phyloP scores from a whole-genome alignment of 2,329 filamentous ascomycete genomes.

The Elsinoe perseae region DNA sequence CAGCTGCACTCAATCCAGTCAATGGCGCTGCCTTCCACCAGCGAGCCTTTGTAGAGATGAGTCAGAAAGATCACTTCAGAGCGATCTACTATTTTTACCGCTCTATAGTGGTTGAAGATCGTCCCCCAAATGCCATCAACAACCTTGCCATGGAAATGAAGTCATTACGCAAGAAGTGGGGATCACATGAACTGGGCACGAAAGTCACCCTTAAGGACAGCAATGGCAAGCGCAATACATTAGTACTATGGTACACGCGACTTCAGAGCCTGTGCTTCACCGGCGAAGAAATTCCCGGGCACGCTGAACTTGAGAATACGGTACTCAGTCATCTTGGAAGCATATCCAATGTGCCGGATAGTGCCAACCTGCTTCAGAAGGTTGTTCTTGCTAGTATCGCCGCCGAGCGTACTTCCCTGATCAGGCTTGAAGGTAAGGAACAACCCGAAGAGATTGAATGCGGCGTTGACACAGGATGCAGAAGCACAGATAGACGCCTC shows the following conservation, averaged over 20 bases:
- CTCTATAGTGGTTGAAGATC: conserved; percentile 64
- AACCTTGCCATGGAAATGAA: conserved; percentile 78
- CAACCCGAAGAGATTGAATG: too few relatives aligned
- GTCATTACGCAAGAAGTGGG: conserved; percentile 52
- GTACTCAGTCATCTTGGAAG: conserved; percentile 70
- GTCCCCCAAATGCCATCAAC: conserved; percentile 62
- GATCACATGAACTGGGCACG: conserved; percentile 46
- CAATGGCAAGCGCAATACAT: conserved; percentile 53
- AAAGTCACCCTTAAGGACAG: conserved; percentile 33
- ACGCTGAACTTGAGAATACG: conserved; percentile 76
- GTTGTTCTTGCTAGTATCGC: conserved; percentile 81
- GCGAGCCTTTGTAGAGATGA: conserved; percentile 74
- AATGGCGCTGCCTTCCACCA: conserved; percentile 85
- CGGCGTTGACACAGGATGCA: too few relatives aligned
- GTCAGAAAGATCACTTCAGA: conserved; percentile 70
- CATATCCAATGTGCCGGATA: conserved; percentile 60
- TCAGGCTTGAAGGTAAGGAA: conserved; percentile 50
- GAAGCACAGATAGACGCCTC: conserved; percentile 28
- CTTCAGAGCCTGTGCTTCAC: conserved; percentile 79
- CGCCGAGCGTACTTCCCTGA: conserved; percentile 65
- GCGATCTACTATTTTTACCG: conserved; percentile 87
- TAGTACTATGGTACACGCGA: conserved; percentile 75
- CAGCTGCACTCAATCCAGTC: conserved; percentile 66
- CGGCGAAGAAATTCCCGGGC: conserved; percentile 64
- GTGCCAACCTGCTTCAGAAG: conserved; percentile 62